A percentile compares a stretch with the other conserved stretches of the same genome.
These are phyloP conservation scores for Lycium ferocissimum DNA, from an alignment of 257 asterid genomes.

Conservation along the genomic window DNA sequence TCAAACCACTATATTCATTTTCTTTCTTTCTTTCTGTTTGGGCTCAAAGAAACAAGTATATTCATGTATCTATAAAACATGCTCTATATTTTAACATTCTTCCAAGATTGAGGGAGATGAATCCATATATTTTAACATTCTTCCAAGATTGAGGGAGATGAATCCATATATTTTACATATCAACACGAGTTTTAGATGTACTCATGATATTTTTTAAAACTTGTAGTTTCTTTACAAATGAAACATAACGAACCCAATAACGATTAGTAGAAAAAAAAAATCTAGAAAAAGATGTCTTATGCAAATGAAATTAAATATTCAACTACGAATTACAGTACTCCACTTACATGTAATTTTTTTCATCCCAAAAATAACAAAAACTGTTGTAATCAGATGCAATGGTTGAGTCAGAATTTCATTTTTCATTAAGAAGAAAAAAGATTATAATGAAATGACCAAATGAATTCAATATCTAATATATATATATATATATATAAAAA, in stretches of 20 bases:
- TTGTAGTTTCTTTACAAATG: constrained; percentile 6
- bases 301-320: neutral
- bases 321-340: neutral
- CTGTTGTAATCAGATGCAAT: too few species aligned
- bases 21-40: neutral
- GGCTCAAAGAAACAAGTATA: neutral
- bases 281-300: neutral
- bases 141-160: constrained; percentile 21
- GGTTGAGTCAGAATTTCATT: too few species aligned
- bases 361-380: neutral
- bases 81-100: neutral
- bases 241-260: constrained; percentile 21
- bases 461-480: too few species aligned
- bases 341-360: neutral
- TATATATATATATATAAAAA: too few species aligned
- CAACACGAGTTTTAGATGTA: constrained; percentile 8
- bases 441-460: too few species aligned
- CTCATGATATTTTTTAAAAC: neutral
- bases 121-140: constrained; percentile 1
- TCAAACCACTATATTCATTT: neutral
- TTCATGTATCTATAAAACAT: neutral
- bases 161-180: neutral
- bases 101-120: constrained; percentile 15
- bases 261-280: neutral
- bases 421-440: too few species aligned